Base-by-base conservation (phyloP, 345 rosid species). In the Excoecaria cochinchinensis region DNA sequence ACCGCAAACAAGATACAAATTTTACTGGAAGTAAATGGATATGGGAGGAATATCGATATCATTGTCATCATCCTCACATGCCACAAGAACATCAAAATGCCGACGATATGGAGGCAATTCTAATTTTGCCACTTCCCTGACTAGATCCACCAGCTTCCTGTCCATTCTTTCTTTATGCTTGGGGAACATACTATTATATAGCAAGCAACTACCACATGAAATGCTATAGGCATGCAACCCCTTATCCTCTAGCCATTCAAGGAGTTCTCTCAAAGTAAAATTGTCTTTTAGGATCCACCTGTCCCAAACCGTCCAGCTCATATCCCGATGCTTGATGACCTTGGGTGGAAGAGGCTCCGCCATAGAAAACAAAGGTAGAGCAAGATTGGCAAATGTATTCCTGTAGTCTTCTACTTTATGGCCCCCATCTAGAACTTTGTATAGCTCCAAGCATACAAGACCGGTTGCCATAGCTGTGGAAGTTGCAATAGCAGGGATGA, bases 231-330 rank as follows among this genome's bases (percentile, higher is more conserved):
- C 98, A 14, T 89, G 84, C 60, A 95, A 81, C 0, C 93, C 98
- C 83, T 87, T 91, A 6, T 84, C 82, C 85, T 87, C 72, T 36
- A 95, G 90, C 99, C 99, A 95, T 21, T 83, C 83, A 59, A 95
- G 85, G 74, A 95, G 87, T 74, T 91, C 93, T 76, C 80, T 78
- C 70, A 95, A 76, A 25, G 91, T 93, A 0, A 97, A 98, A 80
- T 95, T 89, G 67, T 84, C 86, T 73, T 63, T 81, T 44, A 96
- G 66, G 47, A 93, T 81, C 99, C 98, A 95, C 75, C 98, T 72
- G 86, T 95, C 98, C 99, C 99, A 95, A 51, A 93, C 98, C 0
- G 98, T 93, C 98, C 99, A 96, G 82, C 82, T 92, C 91, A 89
- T 88, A 82, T 91, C 97, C 60, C 73, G 83, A 78, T 96, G 98